Percentiles rank a stretch among this genome's conserved stretches.
phyloP scores from a whole-genome alignment of 1,139 yeast genomes.

The Magnusiomyces magnusii region DNA sequence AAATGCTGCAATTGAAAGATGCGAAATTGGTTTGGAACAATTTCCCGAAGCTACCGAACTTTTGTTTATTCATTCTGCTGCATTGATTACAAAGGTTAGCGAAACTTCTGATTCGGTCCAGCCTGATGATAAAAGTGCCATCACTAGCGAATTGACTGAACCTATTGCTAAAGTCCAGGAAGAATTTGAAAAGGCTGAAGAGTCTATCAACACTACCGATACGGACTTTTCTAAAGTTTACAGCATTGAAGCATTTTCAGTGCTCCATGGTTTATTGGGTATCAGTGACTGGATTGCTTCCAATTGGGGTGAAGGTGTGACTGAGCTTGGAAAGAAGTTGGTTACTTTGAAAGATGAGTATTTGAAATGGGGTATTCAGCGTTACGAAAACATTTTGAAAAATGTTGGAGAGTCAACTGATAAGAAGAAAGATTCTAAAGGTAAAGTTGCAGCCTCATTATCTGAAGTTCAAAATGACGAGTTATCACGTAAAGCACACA shows the following conservation, averaged over 20 bases:
- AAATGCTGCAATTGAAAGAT: constrained; percentile 64
- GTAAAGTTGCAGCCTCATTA: neutral
- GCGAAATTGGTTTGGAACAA: constrained; percentile 49
- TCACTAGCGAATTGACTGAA: neutral
- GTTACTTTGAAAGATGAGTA: constrained; percentile 12
- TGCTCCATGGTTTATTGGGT: neutral
- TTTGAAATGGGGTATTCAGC: constrained; percentile 22
- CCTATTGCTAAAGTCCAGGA: neutral
- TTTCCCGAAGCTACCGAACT: constrained; percentile 40
- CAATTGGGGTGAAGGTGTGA: neutral
- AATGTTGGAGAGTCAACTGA: neutral
- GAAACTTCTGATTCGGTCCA: constrained; percentile 19
- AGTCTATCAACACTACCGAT: neutral
- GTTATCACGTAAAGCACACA: constrained; percentile 25
- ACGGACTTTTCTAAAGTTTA: neutral
- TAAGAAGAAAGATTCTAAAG: constrained; percentile 20
- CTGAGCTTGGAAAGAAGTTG: constrained; percentile 6
- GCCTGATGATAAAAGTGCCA: neutral
- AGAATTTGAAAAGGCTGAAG: neutral
- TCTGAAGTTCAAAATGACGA: constrained; percentile 15
- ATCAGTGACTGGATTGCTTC: neutral
- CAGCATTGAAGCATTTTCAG: neutral
- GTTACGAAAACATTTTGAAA: constrained; percentile 22
- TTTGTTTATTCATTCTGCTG: constrained; percentile 47
- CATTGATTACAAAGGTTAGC: constrained; percentile 42